A percentile compares a stretch with the other conserved stretches of the same genome.
These are phyloP conservation scores for Sutorius australiensis DNA, from an alignment of 768 basidiomycete species.

Conservation along the genomic window DNA sequence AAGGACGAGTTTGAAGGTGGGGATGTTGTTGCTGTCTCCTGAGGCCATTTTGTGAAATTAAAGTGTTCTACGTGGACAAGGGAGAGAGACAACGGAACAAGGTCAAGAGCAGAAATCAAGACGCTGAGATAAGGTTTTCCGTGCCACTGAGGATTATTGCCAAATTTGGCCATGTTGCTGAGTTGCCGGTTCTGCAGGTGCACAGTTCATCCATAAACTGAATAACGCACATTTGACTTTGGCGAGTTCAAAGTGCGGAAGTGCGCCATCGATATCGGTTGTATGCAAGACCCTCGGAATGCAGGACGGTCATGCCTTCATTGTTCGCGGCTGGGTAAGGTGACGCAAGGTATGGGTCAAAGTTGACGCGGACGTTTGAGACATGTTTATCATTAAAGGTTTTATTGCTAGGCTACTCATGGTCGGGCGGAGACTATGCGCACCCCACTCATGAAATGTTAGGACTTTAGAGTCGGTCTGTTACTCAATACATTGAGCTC, in stretches of 20 bases:
- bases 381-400: background rate
- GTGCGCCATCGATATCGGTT: background rate
- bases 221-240: background rate
- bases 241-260: background rate
- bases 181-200: background rate
- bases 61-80: slow-evolving; percentile 22
- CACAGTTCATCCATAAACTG: background rate
- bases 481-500: background rate
- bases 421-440: background rate
- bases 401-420: background rate
- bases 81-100: slow-evolving; percentile 19
- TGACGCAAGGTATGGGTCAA: background rate
- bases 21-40: slow-evolving; percentile 65
- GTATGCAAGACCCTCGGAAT: background rate
- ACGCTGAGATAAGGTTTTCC: slow-evolving; percentile 36
- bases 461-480: background rate
- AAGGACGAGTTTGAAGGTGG: slow-evolving; percentile 98
- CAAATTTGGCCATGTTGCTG: slow-evolving; percentile 19
- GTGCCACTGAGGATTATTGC: slow-evolving; percentile 26
- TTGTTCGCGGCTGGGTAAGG: background rate
- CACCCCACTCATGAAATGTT: background rate
- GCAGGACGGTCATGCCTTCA: background rate
- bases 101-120: slow-evolving; percentile 33
- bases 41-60: slow-evolving; percentile 39
- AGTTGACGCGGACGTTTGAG: background rate